Percentiles rank a stretch among this genome's conserved stretches.
These are phyloP conservation scores for Rosa persica DNA, from an alignment of 306 rosid species.

Conservation along the genomic window DNA sequence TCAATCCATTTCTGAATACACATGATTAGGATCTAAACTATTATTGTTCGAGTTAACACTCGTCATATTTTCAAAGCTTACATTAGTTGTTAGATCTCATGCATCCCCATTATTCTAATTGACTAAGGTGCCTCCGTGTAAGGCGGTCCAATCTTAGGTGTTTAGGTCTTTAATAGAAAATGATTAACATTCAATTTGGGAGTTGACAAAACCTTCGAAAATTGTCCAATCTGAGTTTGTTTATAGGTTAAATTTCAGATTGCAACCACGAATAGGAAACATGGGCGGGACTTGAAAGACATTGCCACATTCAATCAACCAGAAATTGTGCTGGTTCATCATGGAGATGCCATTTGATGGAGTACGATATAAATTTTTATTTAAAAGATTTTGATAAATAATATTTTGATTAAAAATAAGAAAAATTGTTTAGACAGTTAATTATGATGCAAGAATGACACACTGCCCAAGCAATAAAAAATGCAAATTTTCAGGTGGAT, in stretches of 20 bases:
- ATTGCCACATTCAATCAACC: background rate
- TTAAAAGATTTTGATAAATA: background rate
- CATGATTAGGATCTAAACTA: background rate
- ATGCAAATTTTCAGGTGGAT: background rate
- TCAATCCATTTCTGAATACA: background rate
- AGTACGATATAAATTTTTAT: background rate
- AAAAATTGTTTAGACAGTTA: background rate
- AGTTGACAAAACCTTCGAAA: background rate
- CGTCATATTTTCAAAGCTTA: background rate
- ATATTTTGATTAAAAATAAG: too few relatives aligned
- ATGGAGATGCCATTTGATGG: background rate
- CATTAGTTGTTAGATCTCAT: slow-evolving; percentile 1
- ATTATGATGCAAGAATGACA: background rate
- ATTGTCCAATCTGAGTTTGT: background rate
- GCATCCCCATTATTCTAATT: background rate
- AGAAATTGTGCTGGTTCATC: background rate
- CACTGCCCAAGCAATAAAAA: background rate
- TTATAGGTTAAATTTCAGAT: background rate
- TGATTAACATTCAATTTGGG: background rate
- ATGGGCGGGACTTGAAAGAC: background rate
- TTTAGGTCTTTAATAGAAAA: background rate
- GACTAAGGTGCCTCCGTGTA: slow-evolving; percentile 7
- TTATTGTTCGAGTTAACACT: background rate
- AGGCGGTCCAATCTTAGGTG: background rate
- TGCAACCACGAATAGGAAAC: background rate